phyloP scores from a whole-genome alignment of 2,329 filamentous ascomycete species.

The Drechslerella stenobrocha region DNA sequence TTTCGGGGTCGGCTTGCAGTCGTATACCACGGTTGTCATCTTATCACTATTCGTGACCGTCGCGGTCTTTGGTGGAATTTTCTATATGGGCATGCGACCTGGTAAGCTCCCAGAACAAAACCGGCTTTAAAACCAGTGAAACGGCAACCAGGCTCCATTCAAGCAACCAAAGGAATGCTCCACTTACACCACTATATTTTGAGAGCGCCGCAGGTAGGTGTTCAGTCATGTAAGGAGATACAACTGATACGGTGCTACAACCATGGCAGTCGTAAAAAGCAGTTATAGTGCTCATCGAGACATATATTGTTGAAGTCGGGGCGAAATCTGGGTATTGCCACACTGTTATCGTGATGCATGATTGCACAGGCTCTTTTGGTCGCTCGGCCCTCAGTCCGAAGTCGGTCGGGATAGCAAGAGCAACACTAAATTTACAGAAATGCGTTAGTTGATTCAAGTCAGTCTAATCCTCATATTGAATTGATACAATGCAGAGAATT shows the following conservation, averaged over 20 bases:
- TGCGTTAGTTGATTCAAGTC: too few species aligned
- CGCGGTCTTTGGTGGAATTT: background rate
- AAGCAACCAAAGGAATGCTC: background rate
- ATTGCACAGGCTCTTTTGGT: background rate
- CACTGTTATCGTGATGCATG: background rate
- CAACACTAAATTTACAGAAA: too few species aligned
- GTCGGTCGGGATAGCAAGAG: too few species aligned
- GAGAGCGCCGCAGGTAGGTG: background rate
- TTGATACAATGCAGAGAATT: too few species aligned
- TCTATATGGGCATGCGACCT: background rate
- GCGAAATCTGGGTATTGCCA: background rate
- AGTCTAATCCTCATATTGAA: too few species aligned
- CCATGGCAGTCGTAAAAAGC: background rate
- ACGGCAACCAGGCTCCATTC: background rate
- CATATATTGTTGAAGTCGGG: background rate
- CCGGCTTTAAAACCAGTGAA: background rate
- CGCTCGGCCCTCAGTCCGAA: too few species aligned
- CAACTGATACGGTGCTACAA: background rate
- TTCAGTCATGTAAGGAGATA: background rate
- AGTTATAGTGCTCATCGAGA: background rate
- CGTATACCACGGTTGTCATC: background rate
- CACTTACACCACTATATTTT: conserved; percentile 2
- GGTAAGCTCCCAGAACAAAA: background rate
- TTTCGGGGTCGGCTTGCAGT: conserved; percentile 2
- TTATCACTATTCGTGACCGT: background rate